Base-by-base conservation (phyloP, 768 basidiomycete species). In the Lentinus tigrinus region DNA sequence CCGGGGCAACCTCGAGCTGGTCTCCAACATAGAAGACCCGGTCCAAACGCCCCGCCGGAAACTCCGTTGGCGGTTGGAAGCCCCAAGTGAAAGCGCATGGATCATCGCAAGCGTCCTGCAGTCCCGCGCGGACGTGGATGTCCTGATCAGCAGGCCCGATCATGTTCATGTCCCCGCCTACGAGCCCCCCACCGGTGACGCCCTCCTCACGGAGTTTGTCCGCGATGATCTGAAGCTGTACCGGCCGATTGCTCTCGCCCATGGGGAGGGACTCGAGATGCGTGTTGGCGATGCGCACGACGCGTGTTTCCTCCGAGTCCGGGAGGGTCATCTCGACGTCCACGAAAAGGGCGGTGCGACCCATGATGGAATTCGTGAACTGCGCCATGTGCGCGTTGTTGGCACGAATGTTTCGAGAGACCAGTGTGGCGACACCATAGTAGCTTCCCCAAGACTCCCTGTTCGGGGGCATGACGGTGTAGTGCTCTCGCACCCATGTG, bases 131-230 rank as follows among this genome's bases (percentile, higher is more conserved):
- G 34, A 65, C 70, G 11, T 79, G 76, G 31, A 85, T 69, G 37
- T 56, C 60, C 52, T 55, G 57, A 50, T 90, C 88, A 16, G 70
- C 70, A 2, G 72, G 65, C 3, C 72, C 72, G 53, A 90, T 83
- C 47, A 84, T 78, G 61, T 89, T 90, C 85, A 91, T 88, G 64
- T 90, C 88, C 1, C 89, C 89, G 0, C 78, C 80, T 36, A 89
- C 78, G 2, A 91, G 63, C 21, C 43, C 39, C 0, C 87, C 89
- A 1, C 84, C 87, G 24, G 77, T 70, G 17, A 87, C 67, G 0
- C 63, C 68, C 8, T 73, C 70, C 57, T 78, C 77, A 65, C 74
- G 77, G 63, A 91, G 66, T 67, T 82, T 69, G 23, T 78, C 72
- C 13, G 80, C 75, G 52, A 87, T 77, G 46, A 83, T 70, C 36